Percentiles rank a stretch among this genome's conserved stretches.
Conservation (phyloP, 2,329 filamentous ascomycete species). For the Fusarium verticillioides region DNA sequence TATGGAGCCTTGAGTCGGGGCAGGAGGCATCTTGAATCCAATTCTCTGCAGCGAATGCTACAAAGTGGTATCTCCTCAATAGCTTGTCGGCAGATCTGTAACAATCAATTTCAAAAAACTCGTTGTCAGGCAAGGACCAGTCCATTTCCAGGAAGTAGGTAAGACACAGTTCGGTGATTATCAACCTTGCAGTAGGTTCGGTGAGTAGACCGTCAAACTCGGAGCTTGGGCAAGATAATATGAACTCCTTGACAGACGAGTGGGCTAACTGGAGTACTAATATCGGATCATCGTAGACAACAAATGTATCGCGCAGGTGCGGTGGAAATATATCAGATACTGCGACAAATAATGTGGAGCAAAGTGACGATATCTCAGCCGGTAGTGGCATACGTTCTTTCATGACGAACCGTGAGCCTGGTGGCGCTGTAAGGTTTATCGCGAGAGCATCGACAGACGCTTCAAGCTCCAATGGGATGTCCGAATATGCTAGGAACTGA, state of each 20-base stretch:
- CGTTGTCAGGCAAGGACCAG: not conserved
- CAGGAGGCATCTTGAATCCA: not conserved
- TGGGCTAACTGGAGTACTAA: not conserved
- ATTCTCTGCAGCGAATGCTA: accelerated
- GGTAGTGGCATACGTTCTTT: accelerated
- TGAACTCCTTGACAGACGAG: not conserved
- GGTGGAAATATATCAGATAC: too few species aligned
- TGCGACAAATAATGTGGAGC: not conserved
- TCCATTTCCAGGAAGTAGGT: not conserved
- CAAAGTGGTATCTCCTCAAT: not conserved
- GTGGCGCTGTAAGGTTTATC: accelerated
- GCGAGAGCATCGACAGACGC: not conserved
- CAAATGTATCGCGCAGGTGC: too few species aligned
- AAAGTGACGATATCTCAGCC: accelerated
- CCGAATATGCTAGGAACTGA: accelerated
- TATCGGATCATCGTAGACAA: too few species aligned
- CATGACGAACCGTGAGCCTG: accelerated
- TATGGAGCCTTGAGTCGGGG: accelerated
- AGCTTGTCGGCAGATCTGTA: too few species aligned
- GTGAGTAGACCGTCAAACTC: accelerated
- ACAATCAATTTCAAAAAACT: not conserved
- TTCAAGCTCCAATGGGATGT: accelerated
- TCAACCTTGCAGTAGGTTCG: accelerated
- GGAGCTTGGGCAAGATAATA: accelerated
- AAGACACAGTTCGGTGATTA: accelerated